phyloP scores from a whole-genome alignment of 331 rosid species.

The Spiraea crenata region DNA sequence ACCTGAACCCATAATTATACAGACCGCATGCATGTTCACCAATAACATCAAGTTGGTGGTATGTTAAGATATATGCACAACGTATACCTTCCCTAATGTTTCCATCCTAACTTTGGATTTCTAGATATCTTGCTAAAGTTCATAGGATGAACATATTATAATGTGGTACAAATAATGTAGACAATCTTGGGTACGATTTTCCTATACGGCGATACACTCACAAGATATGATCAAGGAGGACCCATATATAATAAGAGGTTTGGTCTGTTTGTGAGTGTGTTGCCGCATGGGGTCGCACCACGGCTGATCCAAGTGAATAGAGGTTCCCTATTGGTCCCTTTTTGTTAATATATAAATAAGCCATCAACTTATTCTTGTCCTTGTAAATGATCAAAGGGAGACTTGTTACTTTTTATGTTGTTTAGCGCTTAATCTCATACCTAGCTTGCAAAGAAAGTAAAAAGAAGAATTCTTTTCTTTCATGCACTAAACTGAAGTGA shows the following conservation, averaged over 20 bases:
- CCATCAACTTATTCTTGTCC: conserved; percentile 27
- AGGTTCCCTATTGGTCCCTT: too few relatives aligned
- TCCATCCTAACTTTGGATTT: neutral
- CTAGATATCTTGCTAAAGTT: too few relatives aligned
- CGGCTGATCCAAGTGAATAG: too few relatives aligned
- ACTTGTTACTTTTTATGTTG: neutral
- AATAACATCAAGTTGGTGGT: conserved; percentile 9
- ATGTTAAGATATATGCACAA: neutral
- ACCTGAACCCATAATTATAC: neutral
- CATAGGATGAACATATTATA: too few relatives aligned
- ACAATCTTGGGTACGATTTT: too few relatives aligned
- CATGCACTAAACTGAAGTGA: conserved; percentile 24
- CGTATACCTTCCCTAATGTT: neutral
- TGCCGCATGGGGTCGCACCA: too few relatives aligned
- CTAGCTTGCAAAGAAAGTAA: neutral
- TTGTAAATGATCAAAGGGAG: conserved; percentile 1
- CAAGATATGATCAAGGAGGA: too few relatives aligned
- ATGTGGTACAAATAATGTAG: too few relatives aligned
- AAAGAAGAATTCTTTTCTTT: neutral
- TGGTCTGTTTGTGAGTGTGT: too few relatives aligned
- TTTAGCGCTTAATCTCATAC: conserved; percentile 4
- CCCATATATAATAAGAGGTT: too few relatives aligned
- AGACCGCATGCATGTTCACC: conserved; percentile 9
- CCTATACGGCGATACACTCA: too few relatives aligned
- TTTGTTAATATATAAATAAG: neutral